Percentiles rank a stretch among this genome's conserved stretches.
phyloP scores from a whole-genome alignment of 108 stramenopile genomes.

The Cyclotella cryptica region DNA sequence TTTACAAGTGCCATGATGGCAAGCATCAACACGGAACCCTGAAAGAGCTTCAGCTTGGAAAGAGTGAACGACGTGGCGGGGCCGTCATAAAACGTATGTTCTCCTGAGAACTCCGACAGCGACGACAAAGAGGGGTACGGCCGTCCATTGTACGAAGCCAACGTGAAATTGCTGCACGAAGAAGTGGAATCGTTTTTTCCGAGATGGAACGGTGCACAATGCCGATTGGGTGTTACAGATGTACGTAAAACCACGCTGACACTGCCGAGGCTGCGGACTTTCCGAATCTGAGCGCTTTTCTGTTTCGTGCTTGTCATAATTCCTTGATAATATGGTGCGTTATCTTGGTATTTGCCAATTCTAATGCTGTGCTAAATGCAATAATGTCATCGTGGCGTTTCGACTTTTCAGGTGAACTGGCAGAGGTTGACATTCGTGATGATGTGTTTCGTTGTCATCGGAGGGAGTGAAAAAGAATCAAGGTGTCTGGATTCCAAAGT shows the following conservation, averaged over 20 bases:
- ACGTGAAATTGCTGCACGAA: conserved; percentile 11
- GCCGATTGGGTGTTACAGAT: conserved; percentile 1
- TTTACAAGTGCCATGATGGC: conserved; percentile 16
- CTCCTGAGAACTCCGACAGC: background rate
- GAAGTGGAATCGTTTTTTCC: background rate
- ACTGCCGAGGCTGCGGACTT: conserved; percentile 12
- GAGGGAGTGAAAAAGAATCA: background rate
- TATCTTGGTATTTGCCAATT: background rate
- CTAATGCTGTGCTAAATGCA: background rate
- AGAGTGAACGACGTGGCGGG: background rate
- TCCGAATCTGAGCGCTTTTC: background rate
- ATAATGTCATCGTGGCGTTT: no score
- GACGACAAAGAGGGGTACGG: background rate
- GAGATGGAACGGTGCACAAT: background rate
- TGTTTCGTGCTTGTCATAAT: background rate
- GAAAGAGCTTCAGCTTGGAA: conserved; percentile 6
- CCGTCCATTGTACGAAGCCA: background rate
- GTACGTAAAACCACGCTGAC: background rate
- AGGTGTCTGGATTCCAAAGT: background rate
- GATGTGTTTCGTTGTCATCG: no score
- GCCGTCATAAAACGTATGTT: background rate
- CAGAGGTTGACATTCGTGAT: no score
- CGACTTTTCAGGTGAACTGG: no score
- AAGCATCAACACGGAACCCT: conserved; percentile 17
- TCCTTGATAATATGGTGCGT: no score